A percentile compares a stretch with the other conserved stretches of the same genome.
Evolutionary conservation across 2,329 filamentous ascomycete genomes (phyloP).

Genomic region (Xylaria multiplex): DNA sequence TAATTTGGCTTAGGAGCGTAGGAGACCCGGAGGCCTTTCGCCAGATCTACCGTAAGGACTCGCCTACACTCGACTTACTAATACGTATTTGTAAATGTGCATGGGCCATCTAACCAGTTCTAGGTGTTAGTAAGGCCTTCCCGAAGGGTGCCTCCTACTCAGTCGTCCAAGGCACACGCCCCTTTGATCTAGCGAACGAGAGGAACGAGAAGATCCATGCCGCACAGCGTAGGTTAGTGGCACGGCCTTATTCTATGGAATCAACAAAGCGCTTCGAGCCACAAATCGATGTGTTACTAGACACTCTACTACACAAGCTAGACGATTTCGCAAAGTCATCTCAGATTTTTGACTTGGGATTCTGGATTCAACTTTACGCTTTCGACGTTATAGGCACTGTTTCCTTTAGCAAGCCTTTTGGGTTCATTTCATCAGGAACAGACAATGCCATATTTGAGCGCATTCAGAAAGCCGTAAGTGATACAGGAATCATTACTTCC

Average conservation of each 20-base stretch:
- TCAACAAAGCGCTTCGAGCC: conserved; percentile 31
- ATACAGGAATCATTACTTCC: too few species aligned
- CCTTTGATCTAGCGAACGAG: conserved; percentile 29
- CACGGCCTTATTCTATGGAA: conserved; percentile 32
- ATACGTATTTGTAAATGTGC: too few species aligned
- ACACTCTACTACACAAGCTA: conserved; percentile 11
- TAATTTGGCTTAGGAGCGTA: conserved; percentile 16
- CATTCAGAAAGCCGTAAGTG: too few species aligned
- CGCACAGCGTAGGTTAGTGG: conserved; percentile 30
- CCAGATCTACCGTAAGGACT: conserved; percentile 22
- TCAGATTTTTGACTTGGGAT: conserved; percentile 15
- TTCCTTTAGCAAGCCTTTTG: conserved; percentile 28
- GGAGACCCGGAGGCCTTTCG: conserved; percentile 23
- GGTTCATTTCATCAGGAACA: conserved; percentile 18
- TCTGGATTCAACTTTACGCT: conserved; percentile 25
- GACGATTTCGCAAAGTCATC: not conserved
- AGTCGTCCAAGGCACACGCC: conserved; percentile 22
- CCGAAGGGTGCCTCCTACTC: conserved; percentile 22
- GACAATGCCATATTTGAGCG: conserved; percentile 20
- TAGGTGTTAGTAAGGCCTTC: conserved; percentile 19
- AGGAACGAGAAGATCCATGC: conserved; percentile 29
- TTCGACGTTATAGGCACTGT: conserved; percentile 32
- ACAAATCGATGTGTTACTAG: conserved; percentile 23
- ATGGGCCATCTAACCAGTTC: not conserved
- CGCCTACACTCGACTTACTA: too few species aligned